Evolutionary conservation across 371 early-diverging fungal genomes (phyloP), one percentile per base, ranked within the genome.

Genomic region (Amoeboaphelidium protococcarum): DNA sequence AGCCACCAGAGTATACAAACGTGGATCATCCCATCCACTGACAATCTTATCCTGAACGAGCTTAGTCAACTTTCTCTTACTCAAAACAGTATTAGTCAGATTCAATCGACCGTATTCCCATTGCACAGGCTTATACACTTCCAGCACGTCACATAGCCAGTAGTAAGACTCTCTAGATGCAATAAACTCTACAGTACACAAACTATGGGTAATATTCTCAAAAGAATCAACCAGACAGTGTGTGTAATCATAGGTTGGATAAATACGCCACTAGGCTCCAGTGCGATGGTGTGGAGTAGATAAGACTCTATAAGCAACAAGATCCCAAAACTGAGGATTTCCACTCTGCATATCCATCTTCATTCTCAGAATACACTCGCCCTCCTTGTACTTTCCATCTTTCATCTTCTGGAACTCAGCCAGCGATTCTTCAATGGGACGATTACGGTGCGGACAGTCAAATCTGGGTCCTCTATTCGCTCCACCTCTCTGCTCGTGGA

Each of bases 161-260:
- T 98, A 91, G 66, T 99, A 99, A 41, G 89, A 84, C 52, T 82
- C 81, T 50, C 96, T 79, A 23, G 94, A 80, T 57, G 79, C 82
- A 51, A 64, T 74, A 63, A 98, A 99, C 65, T 99, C 99, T 41
- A 81, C 73, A 1, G 99, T 97, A 71, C 99, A 98, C 52, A 99
- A 78, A 20, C 96, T 94, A 61, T 99, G 99, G 1, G 98, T 95
- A 49, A 99, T 97, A 70, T 98, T 92, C 60, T 99, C 99, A 53
- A 99, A 79, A 2, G 97, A 97, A 63, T 99, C 99, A 52, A 82
- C 83, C 19, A 98, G 70, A 59, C 99, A 98, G 60, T 97, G 96
- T 2, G 98, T 92, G 63, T 79, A 99, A 64, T 99, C 99, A 60
- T 99, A 99, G 13, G 98, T 96, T 37, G 99, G 99, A 63, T 98